Evolutionary conservation across 306 rosid species (phyloP), one percentile per base, ranked within the genome.

Genomic region (Lagenaria siceraria): DNA sequence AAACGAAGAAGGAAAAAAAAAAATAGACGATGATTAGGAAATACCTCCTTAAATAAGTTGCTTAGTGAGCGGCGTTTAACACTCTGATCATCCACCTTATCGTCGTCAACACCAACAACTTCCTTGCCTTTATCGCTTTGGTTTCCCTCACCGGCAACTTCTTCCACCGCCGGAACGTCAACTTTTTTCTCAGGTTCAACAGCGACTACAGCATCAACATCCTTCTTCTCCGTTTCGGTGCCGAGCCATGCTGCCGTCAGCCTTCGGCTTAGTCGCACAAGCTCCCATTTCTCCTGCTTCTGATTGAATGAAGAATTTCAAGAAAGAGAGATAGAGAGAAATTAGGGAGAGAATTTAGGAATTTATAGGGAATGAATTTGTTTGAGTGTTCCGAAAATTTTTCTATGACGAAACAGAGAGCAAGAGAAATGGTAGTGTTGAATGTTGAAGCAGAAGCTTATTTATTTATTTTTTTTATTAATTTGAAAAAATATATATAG

Each of bases 21-120:
- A 53, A 38, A 55, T 29, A 75, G 29, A 29, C 1, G 9, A 43
- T 7, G 40, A 76, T n/a, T 21, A 3, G 0, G 0, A 15, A 22
- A 76, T 77, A 77, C 79, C 79, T 77, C 79, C 46, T 46, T 40
- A 53, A 77, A 77, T 59, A 77, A 77, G 56, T 60, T 71, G 72
- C 79, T 77, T 1, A 77, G 79, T 25, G 79, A 77, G 48, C 73
- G 79, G 24, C 27, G 59, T 62, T 60, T 58, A 11, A 24, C 40
- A 43, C 22, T 70, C 36, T 42, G 75, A 42, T 70, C 55, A 56
- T 75, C 78, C 49, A 22, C 66, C 54, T 75, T 56, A 3, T 56
- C 36, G n/a, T 59, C 79, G 48, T 61, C 73, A 29, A 42, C 71
- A 12, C 1, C 78, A 43, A 77, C 66, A 43, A 77, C 66, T 46